Evolutionary conservation across 805 yeast species (phyloP).

Genomic region (Cyberlindnera bimundalis): DNA sequence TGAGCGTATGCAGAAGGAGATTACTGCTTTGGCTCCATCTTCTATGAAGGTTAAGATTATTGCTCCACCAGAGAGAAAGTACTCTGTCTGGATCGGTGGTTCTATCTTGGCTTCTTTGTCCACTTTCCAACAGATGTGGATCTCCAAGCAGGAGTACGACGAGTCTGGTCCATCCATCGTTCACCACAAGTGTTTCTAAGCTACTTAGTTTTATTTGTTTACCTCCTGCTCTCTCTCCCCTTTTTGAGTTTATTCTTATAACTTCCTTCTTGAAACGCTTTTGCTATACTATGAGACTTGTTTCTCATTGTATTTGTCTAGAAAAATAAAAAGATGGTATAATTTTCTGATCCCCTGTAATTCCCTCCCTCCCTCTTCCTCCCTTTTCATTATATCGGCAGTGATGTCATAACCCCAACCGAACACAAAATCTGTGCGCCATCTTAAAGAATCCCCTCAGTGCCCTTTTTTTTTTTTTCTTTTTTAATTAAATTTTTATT

Average conservation of each 20-base stretch:
- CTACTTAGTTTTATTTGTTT: too few species aligned
- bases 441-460: too few species aligned
- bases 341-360: too few species aligned
- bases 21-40: conserved; percentile 98
- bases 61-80: conserved; percentile 99
- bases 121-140: conserved; percentile 99
- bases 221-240: too few species aligned
- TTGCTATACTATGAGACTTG: background rate
- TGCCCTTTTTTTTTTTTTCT: too few species aligned
- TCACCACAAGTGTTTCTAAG: conserved; percentile 49
- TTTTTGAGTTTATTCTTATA: too few species aligned
- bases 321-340: conserved; percentile 3
- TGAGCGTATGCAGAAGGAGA: conserved; percentile 99
- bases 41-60: conserved; percentile 99
- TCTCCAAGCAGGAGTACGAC: conserved; percentile 99
- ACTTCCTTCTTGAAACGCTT: too few species aligned
- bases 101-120: conserved; percentile 97
- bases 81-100: conserved; percentile 99
- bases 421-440: too few species aligned
- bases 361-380: too few species aligned
- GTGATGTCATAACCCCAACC: too few species aligned
- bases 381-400: too few species aligned
- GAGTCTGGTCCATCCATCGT: conserved; percentile 99
- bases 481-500: too few species aligned
- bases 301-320: conserved; percentile 2